Base-by-base conservation (phyloP, 2,329 filamentous ascomycete species). In the Myriosclerotinia duriaeana region DNA sequence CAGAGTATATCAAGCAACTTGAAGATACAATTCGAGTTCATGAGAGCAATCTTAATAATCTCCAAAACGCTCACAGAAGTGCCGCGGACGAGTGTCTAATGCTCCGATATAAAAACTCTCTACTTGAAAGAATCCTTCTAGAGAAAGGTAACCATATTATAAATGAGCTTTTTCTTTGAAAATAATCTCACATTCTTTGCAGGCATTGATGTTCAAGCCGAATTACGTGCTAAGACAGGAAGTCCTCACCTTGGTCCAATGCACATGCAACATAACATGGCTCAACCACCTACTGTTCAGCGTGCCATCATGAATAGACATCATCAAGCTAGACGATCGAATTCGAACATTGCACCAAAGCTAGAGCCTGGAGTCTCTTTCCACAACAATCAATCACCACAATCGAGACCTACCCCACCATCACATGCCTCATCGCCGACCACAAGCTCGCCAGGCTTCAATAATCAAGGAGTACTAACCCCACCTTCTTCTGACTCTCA, bases 1-100 rank as follows among this genome's bases (percentile, higher is more conserved):
- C 94, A 65, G 95, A 99, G 82, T 99, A 99, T 79, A 99, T 99
- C 82, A 98, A 98, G 82, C 95, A 99, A 79, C 86, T 99, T 36
- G 95, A 99, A 80, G 92, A 94, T 74, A 96, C 93, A 66, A 98
- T 99, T 79, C 94, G 95, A 76, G 91, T 95, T 73, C 94, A 98
- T 83, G 95, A 99, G 80, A 92, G 96, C 74, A 94, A 92, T 74
- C 84, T 98, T 66, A 91, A 96, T 74, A 96, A 88, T 75, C 84
- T 99, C 68, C 95, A 98, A 80, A 91, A 94, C 75, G 96, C 93
- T 71, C 95, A 98, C 77, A 91, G 95, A 74, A 93, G 88, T 75
- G 95, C 95, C 67, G 93, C 94, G 67, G 95, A 98, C 78, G 95
- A 98, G 79, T 98, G 95, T 78, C 80, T 98, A 76, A 98, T 99